phyloP scores from a whole-genome alignment of 2,329 filamentous ascomycete genomes.

The Arthrinium puccinioides region DNA sequence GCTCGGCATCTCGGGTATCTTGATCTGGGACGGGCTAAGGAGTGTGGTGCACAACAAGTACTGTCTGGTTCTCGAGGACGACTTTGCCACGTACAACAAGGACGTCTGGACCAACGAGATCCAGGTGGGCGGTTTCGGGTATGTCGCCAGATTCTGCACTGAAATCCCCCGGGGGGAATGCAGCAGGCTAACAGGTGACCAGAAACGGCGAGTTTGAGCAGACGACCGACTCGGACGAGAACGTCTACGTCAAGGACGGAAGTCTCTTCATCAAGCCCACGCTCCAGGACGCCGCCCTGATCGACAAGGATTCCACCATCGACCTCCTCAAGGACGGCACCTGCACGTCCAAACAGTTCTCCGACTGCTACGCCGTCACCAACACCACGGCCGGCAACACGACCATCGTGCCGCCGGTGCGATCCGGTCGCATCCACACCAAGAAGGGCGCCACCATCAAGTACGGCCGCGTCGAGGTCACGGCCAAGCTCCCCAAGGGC shows the following conservation, averaged over 20 bases:
- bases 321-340: conserved; percentile 59
- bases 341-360: conserved; percentile 56
- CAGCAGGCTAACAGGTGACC: not conserved
- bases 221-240: conserved; percentile 66
- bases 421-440: conserved; percentile 72
- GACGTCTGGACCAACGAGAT: conserved; percentile 69
- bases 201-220: conserved; percentile 77
- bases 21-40: conserved; percentile 68
- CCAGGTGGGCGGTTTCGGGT: conserved; percentile 71
- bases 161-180: not conserved
- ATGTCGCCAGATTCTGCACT: conserved; percentile 25
- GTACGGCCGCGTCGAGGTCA: conserved; percentile 76
- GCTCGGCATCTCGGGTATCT: conserved; percentile 57
- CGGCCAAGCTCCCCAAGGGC: conserved; percentile 65
- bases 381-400: conserved; percentile 65
- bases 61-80: conserved; percentile 59
- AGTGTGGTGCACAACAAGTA: conserved; percentile 71
- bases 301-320: conserved; percentile 60
- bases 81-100: conserved; percentile 51
- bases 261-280: conserved; percentile 70
- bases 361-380: conserved; percentile 61
- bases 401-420: conserved; percentile 69
- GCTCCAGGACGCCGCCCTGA: conserved; percentile 59
- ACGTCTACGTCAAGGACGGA: conserved; percentile 65
- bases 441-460: conserved; percentile 64